Evolutionary conservation across 768 basidiomycete genomes (phyloP).

Genomic region (Rhizopogon rudus): DNA sequence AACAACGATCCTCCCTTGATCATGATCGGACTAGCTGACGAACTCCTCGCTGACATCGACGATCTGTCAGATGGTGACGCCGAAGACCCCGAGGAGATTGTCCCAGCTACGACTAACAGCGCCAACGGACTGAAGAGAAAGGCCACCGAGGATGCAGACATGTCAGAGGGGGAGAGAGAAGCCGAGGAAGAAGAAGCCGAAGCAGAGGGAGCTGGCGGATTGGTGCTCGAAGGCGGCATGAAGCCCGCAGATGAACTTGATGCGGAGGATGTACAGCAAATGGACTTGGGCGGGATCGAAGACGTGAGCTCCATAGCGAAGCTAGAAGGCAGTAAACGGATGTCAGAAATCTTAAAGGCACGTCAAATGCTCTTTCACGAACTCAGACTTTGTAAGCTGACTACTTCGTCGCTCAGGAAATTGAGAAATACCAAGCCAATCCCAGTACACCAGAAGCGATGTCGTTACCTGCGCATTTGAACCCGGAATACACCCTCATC

Average conservation of each 20-base stretch:
- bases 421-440: slow-evolving; percentile 77
- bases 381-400: neutral
- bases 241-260: slow-evolving; percentile 96
- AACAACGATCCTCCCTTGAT: neutral
- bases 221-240: slow-evolving; percentile 83
- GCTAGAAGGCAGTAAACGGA: slow-evolving; percentile 80
- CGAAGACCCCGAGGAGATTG: slow-evolving; percentile 41
- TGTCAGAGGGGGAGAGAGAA: slow-evolving; percentile 50
- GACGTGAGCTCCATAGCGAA: slow-evolving; percentile 89
- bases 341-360: slow-evolving; percentile 81
- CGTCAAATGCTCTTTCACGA: neutral
- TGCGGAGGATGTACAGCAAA: slow-evolving; percentile 87
- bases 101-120: slow-evolving; percentile 17
- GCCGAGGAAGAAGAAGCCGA: slow-evolving; percentile 35
- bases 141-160: slow-evolving; percentile 47
- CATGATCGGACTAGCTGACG: slow-evolving; percentile 87
- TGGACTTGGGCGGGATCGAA: slow-evolving; percentile 82
- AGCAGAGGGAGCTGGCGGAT: slow-evolving; percentile 38
- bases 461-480: slow-evolving; percentile 76
- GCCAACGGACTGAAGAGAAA: slow-evolving; percentile 56
- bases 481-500: slow-evolving; percentile 94
- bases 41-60: slow-evolving; percentile 89
- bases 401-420: slow-evolving; percentile 51
- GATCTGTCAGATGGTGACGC: slow-evolving; percentile 69
- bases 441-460: slow-evolving; percentile 79